These are phyloP conservation scores for Phytophthora hybrid DNA, from an alignment of 352 stramenopile species.

Conservation along the genomic window DNA sequence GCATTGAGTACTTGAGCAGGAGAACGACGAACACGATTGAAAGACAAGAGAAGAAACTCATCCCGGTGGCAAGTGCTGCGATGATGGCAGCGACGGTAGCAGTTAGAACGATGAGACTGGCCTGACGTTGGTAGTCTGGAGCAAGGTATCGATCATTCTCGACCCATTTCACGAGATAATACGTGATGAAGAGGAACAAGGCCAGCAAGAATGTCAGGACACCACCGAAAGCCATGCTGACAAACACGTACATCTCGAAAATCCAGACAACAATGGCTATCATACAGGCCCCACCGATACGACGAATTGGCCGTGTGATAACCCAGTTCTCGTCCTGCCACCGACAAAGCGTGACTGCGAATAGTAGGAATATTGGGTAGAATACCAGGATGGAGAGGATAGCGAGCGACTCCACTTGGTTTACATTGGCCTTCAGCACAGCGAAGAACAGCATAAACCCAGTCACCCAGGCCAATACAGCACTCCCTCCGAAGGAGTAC, in stretches of 20 bases:
- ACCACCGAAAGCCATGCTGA: slow-evolving; percentile 56
- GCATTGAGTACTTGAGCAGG: slow-evolving; percentile 74
- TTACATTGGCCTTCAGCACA: slow-evolving; percentile 65
- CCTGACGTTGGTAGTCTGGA: slow-evolving; percentile 62
- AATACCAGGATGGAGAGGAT: slow-evolving; percentile 81
- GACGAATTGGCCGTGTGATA: slow-evolving; percentile 57
- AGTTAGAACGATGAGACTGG: slow-evolving; percentile 49
- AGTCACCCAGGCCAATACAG: slow-evolving; percentile 71
- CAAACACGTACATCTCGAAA: slow-evolving; percentile 84
- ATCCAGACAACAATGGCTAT: slow-evolving; percentile 66
- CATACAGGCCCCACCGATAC: slow-evolving; percentile 30
- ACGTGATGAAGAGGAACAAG: slow-evolving; percentile 78
- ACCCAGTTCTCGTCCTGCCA: slow-evolving; percentile 83
- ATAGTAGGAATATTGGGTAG: slow-evolving; percentile 84
- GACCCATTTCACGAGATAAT: slow-evolving; percentile 86
- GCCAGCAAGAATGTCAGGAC: slow-evolving; percentile 65
- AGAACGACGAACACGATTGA: slow-evolving; percentile 88
- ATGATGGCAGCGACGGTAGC: slow-evolving; percentile 52
- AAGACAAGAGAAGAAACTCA: slow-evolving; percentile 87
- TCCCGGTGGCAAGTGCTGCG: slow-evolving; percentile 52
- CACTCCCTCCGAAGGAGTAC: slow-evolving; percentile 56
- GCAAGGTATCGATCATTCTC: slow-evolving; percentile 87
- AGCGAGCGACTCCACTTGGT: slow-evolving; percentile 74
- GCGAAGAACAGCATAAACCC: slow-evolving; percentile 79
- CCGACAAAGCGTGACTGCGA: slow-evolving; percentile 74